phyloP scores from a whole-genome alignment of 2,329 filamentous ascomycete species.

The Madurella mycetomatis region DNA sequence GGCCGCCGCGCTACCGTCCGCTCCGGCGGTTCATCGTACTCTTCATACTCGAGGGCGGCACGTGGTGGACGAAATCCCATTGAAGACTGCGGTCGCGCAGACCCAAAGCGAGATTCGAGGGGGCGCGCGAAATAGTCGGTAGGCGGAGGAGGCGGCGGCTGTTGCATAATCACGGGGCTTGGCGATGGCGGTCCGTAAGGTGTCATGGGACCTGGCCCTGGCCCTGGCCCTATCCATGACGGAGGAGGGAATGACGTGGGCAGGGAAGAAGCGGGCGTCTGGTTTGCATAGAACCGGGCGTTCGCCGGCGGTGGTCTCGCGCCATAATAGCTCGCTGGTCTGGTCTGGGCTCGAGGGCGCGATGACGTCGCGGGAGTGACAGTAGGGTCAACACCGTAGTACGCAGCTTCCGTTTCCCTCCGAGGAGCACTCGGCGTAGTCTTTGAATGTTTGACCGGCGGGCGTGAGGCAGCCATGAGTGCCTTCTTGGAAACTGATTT shows the following conservation, averaged over 20 bases:
- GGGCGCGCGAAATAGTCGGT: conserved; percentile 25
- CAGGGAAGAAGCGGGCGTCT: conserved; percentile 26
- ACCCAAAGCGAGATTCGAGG: conserved; percentile 24
- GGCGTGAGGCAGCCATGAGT: conserved; percentile 28
- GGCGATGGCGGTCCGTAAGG: conserved; percentile 19
- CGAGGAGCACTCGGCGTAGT: conserved; percentile 32
- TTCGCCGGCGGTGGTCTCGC: conserved; percentile 36
- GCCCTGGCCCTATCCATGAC: conserved; percentile 15
- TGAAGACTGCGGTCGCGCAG: conserved; percentile 34
- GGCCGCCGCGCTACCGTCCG: conserved; percentile 35
- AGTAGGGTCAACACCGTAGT: conserved; percentile 36
- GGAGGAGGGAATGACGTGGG: conserved; percentile 30
- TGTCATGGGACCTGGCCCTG: conserved; percentile 1
- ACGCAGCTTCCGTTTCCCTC: conserved; percentile 35
- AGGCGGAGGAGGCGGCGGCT: conserved; percentile 4
- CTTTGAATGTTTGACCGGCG: conserved; percentile 35
- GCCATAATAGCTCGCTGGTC: conserved; percentile 37
- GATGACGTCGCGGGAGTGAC: conserved; percentile 29
- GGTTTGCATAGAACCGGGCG: conserved; percentile 33
- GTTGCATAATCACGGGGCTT: conserved; percentile 18
- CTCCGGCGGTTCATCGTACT: conserved; percentile 40
- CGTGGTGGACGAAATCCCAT: conserved; percentile 33
- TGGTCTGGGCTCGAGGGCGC: conserved; percentile 39
- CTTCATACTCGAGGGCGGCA: conserved; percentile 33
- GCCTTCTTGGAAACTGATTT: conserved; percentile 29